Evolutionary conservation across 2,329 filamentous ascomycete genomes (phyloP), one percentile per base, ranked within the genome.

Genomic region (Lachnellula suecica): DNA sequence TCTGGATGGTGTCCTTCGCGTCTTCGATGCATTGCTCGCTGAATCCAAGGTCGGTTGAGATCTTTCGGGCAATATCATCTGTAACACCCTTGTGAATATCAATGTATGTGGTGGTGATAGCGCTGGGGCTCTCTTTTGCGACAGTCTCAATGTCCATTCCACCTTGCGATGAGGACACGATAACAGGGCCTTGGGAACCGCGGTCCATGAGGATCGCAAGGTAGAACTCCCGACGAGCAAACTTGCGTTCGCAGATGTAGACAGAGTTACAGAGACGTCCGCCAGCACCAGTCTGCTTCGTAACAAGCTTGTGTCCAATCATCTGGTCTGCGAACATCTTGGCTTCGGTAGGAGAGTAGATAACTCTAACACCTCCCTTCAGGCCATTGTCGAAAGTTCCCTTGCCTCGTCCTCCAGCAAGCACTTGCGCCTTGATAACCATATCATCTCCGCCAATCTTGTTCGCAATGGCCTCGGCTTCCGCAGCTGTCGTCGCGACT

Each of bases 241-340:
- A 99, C 82, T 99, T 99, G 83, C 94, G 92, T 83, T 99, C 94
- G 78, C 93, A 96, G 72, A 99, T 97, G 81, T 96, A 97, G 71
- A 99, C 94, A 60, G 92, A 84, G 76, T 89, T 97, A 84, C 94
- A 99, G 72, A 96, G 84, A 73, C 94, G 91, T 70, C 94, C 94
- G 66, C 76, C 83, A 65, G 93, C 90, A 72, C 94, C 94, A 54
- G 94, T 99, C 82, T 99, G 94, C 85, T 99, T 99, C 74, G 94
- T 99, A 77, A 99, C 84, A 75, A 99, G 91, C 78, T 97, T 97
- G 80, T 99, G 93, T 71, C 94, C 94, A 75, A 99, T 97, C 94
- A 99, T 99, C 81, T 99, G 92, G 66, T 93, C 84, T 65, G 94
- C 93, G 72, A 99, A 96, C 85, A 97, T 96, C 81, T 91, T 89